Base-by-base conservation (phyloP, 257 asterid genomes). In the Henckelia pumila region DNA sequence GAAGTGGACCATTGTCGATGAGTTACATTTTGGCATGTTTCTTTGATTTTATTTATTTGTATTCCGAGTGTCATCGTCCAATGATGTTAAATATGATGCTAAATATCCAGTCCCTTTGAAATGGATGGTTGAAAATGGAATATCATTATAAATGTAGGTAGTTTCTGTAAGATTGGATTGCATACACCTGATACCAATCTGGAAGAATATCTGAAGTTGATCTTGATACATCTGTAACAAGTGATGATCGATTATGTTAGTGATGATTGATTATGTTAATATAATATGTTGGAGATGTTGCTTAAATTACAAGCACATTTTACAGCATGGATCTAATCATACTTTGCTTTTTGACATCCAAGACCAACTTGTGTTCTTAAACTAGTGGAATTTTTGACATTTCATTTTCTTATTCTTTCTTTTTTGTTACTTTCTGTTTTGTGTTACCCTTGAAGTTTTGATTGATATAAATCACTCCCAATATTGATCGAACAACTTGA, bases 401-500 rank as follows among this genome's bases (percentile, higher is more conserved):
- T 60, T 61, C 52, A 30, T 63, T 9, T 19, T 6, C 19, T 22
- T 11, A n/a, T 22, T 28, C 16, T 33, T 11, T 32, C 55, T 63
- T 20, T 63, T 63, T 21, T 21, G 3, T 22, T 13, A 9, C n/a
- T 6, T 14, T 21, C 25, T 47, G 17, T 59, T 65, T 57, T 33
- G 5, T 40, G 26, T 21, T 11, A 47, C 6, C 50, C 59, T 59
- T 33, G 61, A 59, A 40, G 3, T 8, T 24, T 58, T 24, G 55
- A 24, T 47, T 26, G 33, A 59, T 69, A 6, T 26, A 5, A 13
- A 49, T 19, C 40, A 29, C 44, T 22, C 19, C 63, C 29, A 26
- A 37, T 69, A 68, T 73, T 55, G 21, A 14, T 40, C 17, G 59
- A 61, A 28, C 40, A 9, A 24, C 10, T 73, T 58, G 59, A 70